These are phyloP conservation scores for Rhodotorula sp. DNA, from an alignment of 1,284 basidiomycete genomes.

Conservation along the genomic window DNA sequence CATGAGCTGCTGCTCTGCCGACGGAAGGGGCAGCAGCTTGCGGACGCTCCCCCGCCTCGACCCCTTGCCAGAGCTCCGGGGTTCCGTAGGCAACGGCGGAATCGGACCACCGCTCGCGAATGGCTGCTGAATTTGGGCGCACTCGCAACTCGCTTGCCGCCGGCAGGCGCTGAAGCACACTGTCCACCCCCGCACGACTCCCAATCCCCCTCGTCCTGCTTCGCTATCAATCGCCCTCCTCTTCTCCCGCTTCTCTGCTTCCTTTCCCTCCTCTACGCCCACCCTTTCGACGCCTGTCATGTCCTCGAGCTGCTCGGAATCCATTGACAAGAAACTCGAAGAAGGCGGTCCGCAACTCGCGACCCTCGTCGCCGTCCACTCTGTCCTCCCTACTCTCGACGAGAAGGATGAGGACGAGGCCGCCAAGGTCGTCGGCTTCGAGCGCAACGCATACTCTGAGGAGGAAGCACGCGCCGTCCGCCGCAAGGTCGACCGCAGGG, in stretches of 20 bases:
- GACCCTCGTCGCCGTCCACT: not conserved
- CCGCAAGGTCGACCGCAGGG: slow-evolving; percentile 61
- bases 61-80: no score
- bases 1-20: no score
- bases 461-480: slow-evolving; percentile 20
- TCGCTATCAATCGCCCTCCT: not conserved
- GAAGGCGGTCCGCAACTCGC: not conserved
- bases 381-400: not conserved
- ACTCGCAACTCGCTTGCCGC: no score
- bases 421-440: slow-evolving; percentile 12
- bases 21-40: no score
- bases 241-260: not conserved
- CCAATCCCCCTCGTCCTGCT: not conserved
- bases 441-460: slow-evolving; percentile 13
- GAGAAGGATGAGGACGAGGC: slow-evolving; percentile 29
- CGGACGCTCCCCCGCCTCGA: no score
- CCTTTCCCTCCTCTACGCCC: not conserved
- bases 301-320: not conserved
- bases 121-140: no score
- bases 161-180: no score
- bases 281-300: not conserved
- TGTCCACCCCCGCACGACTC: no score
- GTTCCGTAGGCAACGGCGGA: no score
- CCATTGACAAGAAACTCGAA: not conserved
- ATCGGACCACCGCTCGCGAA: no score